phyloP scores from a whole-genome alignment of 306 rosid genomes.

The Cajanus cajan region DNA sequence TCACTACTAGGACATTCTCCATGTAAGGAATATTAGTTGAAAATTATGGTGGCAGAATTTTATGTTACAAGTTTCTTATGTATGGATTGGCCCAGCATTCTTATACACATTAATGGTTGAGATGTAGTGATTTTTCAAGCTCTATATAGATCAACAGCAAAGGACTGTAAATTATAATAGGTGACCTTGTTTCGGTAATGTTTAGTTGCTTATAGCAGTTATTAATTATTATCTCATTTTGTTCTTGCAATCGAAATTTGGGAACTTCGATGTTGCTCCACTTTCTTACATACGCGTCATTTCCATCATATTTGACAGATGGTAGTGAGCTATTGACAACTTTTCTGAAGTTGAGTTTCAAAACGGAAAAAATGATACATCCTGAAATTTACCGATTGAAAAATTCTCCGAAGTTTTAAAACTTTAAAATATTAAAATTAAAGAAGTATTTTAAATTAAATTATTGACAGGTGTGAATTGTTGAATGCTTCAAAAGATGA shows the following conservation, averaged over 20 bases:
- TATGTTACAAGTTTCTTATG: slow-evolving; percentile 28
- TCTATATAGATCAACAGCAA: slow-evolving; percentile 43
- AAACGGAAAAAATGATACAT: neutral
- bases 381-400: too few species aligned
- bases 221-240: neutral
- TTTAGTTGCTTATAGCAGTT: slow-evolving; percentile 31
- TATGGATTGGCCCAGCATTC: slow-evolving; percentile 37
- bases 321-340: neutral
- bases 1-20: slow-evolving; percentile 42
- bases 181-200: slow-evolving; percentile 40
- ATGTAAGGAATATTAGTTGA: slow-evolving; percentile 20
- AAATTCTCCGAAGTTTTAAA: too few species aligned
- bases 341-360: neutral
- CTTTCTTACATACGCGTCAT: neutral
- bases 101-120: slow-evolving; percentile 38
- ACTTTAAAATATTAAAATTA: too few species aligned
- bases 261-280: neutral
- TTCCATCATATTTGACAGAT: neutral
- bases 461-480: too few species aligned
- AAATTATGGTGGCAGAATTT: slow-evolving; percentile 31
- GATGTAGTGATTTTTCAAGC: slow-evolving; percentile 37
- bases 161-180: slow-evolving; percentile 67
- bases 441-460: too few species aligned
- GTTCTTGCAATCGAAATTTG: neutral
- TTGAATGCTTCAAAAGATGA: too few species aligned